Evolutionary conservation across 164 flowering plant genomes (phyloP).

Genomic region (Nymphaea thermarum): DNA sequence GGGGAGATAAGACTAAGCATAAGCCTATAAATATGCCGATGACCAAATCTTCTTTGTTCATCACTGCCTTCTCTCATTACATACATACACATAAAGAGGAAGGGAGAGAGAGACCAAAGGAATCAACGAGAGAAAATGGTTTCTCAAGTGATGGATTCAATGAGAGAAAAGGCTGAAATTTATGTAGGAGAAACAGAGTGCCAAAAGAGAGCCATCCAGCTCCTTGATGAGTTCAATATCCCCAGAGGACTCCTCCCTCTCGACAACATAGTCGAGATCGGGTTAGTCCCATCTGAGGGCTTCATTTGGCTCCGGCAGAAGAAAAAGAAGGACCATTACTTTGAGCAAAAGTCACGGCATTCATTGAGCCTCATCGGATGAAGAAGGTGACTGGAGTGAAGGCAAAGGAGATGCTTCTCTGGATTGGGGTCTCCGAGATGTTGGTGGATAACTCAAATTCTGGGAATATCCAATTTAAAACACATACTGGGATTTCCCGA

Average conservation of each 20-base stretch:
- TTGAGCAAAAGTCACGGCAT: conserved; percentile 18
- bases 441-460: neutral
- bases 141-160: neutral
- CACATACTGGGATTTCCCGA: neutral
- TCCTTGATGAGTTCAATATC: conserved; percentile 19
- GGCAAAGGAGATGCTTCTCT: conserved; percentile 3
- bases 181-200: neutral
- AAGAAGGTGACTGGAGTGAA: conserved; percentile 19
- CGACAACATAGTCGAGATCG: conserved; percentile 17
- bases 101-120: too few relatives aligned
- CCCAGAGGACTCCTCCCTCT: conserved; percentile 27
- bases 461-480: neutral
- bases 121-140: neutral
- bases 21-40: too few relatives aligned
- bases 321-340: conserved; percentile 4
- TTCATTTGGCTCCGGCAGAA: conserved; percentile 27
- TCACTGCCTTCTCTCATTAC: too few relatives aligned
- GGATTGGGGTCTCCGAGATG: conserved; percentile 4
- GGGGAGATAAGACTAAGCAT: too few relatives aligned
- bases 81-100: too few relatives aligned
- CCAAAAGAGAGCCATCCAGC: neutral
- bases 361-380: conserved; percentile 20
- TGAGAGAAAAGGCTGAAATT: neutral
- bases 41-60: too few relatives aligned
- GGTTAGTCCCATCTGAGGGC: conserved; percentile 19